Evolutionary conservation across 2,329 filamentous ascomycete species (phyloP), one percentile per base, ranked within the genome.

Genomic region (Chaetomiaceae sp.): DNA sequence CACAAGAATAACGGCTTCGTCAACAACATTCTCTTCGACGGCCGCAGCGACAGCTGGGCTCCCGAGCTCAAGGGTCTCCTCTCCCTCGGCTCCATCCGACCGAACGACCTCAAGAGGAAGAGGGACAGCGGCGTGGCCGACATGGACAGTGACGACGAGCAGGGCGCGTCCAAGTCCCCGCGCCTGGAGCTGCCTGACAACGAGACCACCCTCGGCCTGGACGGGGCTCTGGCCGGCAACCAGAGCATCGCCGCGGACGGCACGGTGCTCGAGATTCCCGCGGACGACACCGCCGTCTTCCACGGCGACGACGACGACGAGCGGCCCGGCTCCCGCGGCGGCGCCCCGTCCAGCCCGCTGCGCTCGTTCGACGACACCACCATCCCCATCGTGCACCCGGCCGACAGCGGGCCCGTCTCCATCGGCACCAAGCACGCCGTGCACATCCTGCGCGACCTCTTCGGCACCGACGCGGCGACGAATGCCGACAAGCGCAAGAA

Each of bases 381-480:
- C 2, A 79, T 78, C 19, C 84, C 87, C 10, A 68, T 88, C 3
- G 78, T 90, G 4, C 86, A 93, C 60, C 87, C 89, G 10, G 81
- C 82, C 24, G 89, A 96, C 54, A 88, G 81, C 53, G 89, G 89
- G 0, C 86, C 88, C 0, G 84, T 97, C 8, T 95, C 90, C 0
- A 68, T 95, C 15, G 90, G 88, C 50, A 98, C 93, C 10, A 93
- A 94, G 67, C 90, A 95, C 60, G 93, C 93, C 27, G 94, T 98
- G 17, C 91, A 98, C 65, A 79, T 97, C 43, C 79, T 98, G 8
- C 85, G 93, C 45, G 89, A 96, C 48, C 78, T 86, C 20, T 95
- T 98, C 54, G 88, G 90, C 19, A 65, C 79, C 15, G 81, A 87
- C 26, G 83, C 81, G 5, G 84, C 83, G 38, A 74, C 77, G 17